Conservation (phyloP, 805 yeast species). For the Candida awuae region DNA sequence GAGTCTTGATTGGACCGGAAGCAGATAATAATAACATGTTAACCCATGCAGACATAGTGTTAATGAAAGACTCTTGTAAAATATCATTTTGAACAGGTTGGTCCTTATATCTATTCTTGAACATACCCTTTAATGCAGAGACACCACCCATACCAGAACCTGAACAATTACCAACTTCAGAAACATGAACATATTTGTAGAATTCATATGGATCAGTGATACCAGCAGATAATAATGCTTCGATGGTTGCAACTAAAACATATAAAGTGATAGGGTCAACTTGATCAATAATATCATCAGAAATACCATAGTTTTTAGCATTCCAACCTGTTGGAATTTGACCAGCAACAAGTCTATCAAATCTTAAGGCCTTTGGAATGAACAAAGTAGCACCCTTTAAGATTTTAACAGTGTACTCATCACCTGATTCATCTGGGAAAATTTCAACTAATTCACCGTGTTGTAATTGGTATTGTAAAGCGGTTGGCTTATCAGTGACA, state of each 20-base stretch:
- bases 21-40: slow-evolving; percentile 95
- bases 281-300: slow-evolving; percentile 86
- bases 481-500: slow-evolving; percentile 91
- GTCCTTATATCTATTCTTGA: slow-evolving; percentile 88
- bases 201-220: slow-evolving; percentile 97
- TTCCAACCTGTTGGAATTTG: slow-evolving; percentile 99
- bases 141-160: slow-evolving; percentile 99
- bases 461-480: slow-evolving; percentile 86
- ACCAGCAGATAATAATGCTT: slow-evolving; percentile 91
- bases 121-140: slow-evolving; percentile 94
- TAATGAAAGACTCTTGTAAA: slow-evolving; percentile 95
- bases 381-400: slow-evolving; percentile 87
- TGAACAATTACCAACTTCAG: slow-evolving; percentile 98
- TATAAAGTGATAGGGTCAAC: slow-evolving; percentile 94
- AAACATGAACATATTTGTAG: slow-evolving; percentile 95
- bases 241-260: slow-evolving; percentile 89
- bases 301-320: slow-evolving; percentile 88
- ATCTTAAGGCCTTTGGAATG: slow-evolving; percentile 79
- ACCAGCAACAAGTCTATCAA: slow-evolving; percentile 74
- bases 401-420: slow-evolving; percentile 84
- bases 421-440: slow-evolving; percentile 70
- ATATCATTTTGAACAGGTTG: slow-evolving; percentile 95
- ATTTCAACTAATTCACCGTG: slow-evolving; percentile 93
- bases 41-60: slow-evolving; percentile 99
- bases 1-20: slow-evolving; percentile 98